These are phyloP conservation scores for Mortierella sp. DNA, from an alignment of 371 early-diverging fungal genomes.

Conservation along the genomic window DNA sequence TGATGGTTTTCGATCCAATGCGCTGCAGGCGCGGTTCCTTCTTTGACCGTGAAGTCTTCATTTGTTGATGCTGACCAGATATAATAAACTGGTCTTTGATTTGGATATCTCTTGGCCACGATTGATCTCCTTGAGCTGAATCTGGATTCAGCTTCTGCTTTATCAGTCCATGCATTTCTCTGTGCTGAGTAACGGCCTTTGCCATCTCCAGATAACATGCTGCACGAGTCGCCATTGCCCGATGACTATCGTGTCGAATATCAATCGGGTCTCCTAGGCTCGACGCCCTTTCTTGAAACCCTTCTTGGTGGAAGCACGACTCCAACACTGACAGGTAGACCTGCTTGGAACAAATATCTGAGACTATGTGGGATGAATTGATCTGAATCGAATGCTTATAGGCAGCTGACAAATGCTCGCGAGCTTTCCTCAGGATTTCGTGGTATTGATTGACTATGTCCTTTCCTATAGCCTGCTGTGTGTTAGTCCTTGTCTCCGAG, in stretches of 20 bases:
- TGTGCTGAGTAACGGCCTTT: conserved; percentile 62
- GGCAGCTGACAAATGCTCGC: conserved; percentile 23
- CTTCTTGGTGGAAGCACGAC: conserved; percentile 51
- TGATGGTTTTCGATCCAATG: conserved; percentile 14
- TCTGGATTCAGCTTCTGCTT: conserved; percentile 55
- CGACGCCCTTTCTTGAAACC: not conserved
- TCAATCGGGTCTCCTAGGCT: not conserved
- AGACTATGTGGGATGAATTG: conserved; percentile 30
- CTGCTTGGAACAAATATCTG: conserved; percentile 41
- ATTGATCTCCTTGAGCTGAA: conserved; percentile 31
- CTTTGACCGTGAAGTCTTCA: not conserved
- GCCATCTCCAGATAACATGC: conserved; percentile 61
- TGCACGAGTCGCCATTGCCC: conserved; percentile 16
- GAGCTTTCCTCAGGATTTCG: conserved; percentile 22
- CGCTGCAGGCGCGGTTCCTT: not conserved
- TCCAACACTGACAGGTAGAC: conserved; percentile 35
- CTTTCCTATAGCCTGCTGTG: not conserved
- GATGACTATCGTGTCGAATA: not conserved
- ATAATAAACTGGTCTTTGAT: not conserved
- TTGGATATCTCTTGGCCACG: conserved; percentile 55
- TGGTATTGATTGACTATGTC: conserved; percentile 10
- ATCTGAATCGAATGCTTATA: conserved; percentile 17
- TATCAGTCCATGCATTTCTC: conserved; percentile 66
- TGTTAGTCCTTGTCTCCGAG: not conserved
- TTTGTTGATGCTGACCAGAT: not conserved